Conservation (phyloP, 345 rosid species). For the Psidium guajava region DNA sequence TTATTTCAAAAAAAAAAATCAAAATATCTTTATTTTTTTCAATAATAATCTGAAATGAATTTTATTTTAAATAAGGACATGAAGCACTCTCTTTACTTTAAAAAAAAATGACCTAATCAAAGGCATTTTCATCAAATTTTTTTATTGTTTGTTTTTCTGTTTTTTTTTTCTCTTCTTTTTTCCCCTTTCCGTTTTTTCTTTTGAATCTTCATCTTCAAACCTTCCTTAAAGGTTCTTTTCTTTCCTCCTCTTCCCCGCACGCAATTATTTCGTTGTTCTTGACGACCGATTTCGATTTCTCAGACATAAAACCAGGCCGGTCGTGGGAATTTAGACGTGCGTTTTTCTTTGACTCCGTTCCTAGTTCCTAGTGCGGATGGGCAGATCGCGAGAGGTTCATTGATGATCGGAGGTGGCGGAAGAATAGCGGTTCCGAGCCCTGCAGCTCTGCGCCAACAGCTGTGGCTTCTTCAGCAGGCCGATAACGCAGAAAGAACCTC, state of each 20-base stretch:
- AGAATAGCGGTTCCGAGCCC: constrained; percentile 76
- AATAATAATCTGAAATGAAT: no score
- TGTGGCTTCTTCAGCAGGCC: constrained; percentile 83
- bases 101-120: no score
- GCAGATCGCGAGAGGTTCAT: neutral
- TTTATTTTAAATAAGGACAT: no score
- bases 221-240: neutral
- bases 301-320: neutral
- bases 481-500: constrained; percentile 49
- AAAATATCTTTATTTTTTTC: no score
- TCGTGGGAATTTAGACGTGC: neutral
- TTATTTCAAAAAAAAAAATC: no score
- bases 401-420: constrained; percentile 44
- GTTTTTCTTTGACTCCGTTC: neutral
- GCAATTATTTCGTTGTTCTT: neutral
- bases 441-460: constrained; percentile 53
- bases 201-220: neutral
- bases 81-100: no score
- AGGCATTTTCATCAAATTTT: no score
- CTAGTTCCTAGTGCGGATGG: neutral
- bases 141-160: no score
- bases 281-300: neutral
- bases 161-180: no score
- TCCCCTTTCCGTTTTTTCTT: no score
- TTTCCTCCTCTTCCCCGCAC: neutral